Base-by-base conservation (phyloP, 768 basidiomycete species). In the Terana coerulea region DNA sequence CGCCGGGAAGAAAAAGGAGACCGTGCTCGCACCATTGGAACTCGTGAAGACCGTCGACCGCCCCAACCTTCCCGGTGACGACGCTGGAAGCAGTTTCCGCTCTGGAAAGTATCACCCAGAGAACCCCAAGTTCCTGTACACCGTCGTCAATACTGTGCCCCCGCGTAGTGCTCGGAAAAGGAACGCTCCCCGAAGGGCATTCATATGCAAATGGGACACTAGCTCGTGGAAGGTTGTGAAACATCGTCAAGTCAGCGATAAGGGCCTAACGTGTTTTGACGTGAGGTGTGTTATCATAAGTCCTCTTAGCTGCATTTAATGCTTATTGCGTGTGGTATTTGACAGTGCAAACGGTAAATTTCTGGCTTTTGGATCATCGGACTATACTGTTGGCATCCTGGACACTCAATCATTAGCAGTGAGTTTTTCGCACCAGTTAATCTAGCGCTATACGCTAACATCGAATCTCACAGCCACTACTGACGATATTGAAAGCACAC, bases 401-500 rank as follows among this genome's bases (percentile, higher is more conserved):
- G 94, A 98, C 65, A 76, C 91, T 3, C 72, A 71, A 47, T 91
- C 83, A 2, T 69, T 98, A 21, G 75, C 79, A 49, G 97, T 98
- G 66, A 61, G 85, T 67, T 5, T n/a, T 30, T 30, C 42, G 33
- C 48, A 21, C 54, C 44, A 24, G 11, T 22, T 37, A 5, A 12
- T 15, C 11, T 10, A 45, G 10, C 15, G 24, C 19, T 15, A 24
- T 30, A 19, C 22, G 37, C 35, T 22, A 46, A 39, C 55, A 19
- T 52, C 31, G 44, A 35, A 29, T 36, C 26, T 10, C 10, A 2
- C 28, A 98, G 95, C 95, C 94, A 1, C 65, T 92, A 11, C 69
- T 91, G 26, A 84, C 84, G 17, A 97, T 99, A 55, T 73, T 98
- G 52, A 91, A 90, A 68, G 90, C 97, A 0, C 95, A 98, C 67